Evolutionary conservation across 202 grass and related monocot genomes (phyloP).

Genomic region (Setaria italica): DNA sequence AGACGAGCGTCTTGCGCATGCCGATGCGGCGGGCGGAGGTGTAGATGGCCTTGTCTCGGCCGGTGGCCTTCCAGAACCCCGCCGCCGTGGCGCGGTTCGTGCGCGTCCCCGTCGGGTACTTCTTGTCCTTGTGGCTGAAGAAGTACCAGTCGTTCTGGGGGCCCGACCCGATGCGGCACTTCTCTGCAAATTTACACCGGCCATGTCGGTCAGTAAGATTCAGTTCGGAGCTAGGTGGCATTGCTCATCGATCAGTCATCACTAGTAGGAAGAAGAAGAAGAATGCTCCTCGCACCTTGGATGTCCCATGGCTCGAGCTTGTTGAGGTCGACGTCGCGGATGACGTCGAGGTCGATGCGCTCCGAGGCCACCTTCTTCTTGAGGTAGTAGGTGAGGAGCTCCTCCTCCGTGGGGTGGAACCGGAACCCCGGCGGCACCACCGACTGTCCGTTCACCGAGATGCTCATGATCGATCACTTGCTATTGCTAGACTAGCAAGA

Average conservation of each 20-base stretch:
- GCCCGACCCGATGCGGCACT: constrained; percentile 73
- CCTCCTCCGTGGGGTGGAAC: constrained; percentile 98
- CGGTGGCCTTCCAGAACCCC: constrained; percentile 96
- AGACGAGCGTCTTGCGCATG: constrained; percentile 99
- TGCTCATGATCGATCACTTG: constrained; percentile 64
- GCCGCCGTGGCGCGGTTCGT: constrained; percentile 88
- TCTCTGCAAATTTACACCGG: constrained; percentile 44
- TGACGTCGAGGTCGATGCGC: constrained; percentile 93
- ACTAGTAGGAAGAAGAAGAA: background rate
- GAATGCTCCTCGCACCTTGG: constrained; percentile 56
- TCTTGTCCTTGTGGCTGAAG: constrained; percentile 99
- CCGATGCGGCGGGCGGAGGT: constrained; percentile 61
- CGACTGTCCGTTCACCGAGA: constrained; percentile 93
- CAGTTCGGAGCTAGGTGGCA: too few relatives aligned
- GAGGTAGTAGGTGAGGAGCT: constrained; percentile 93
- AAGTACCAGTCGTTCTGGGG: constrained; percentile 97
- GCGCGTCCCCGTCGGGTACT: constrained; percentile 90
- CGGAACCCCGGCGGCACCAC: constrained; percentile 95
- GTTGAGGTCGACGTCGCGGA: constrained; percentile 94
- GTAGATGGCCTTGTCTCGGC: constrained; percentile 88
- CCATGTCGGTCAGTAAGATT: background rate
- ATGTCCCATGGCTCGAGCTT: constrained; percentile 99
- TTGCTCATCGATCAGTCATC: too few relatives aligned
- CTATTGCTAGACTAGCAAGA: background rate
- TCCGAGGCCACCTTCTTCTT: constrained; percentile 86